A percentile compares a stretch with the other conserved stretches of the same genome.
phyloP scores from a whole-genome alignment of 768 basidiomycete genomes.

The Hericium alpestre region DNA sequence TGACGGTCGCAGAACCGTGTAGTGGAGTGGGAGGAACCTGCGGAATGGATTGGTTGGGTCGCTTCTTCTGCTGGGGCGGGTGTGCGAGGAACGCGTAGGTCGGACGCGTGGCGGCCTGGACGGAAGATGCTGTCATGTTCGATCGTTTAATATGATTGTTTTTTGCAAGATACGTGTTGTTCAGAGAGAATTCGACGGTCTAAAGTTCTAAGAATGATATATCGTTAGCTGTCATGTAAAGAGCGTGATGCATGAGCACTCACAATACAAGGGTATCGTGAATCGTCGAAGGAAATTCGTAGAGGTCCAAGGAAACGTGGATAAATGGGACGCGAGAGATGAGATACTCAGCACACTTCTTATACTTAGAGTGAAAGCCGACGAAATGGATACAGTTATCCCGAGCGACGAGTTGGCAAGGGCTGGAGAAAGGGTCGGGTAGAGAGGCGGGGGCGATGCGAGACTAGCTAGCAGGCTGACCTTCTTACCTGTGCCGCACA shows the following conservation, averaged over 20 bases:
- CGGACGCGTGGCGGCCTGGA: not conserved
- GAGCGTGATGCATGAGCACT: not conserved
- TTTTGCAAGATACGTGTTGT: not conserved
- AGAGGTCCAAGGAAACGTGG: not conserved
- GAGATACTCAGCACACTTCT: not conserved
- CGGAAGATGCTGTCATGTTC: not conserved
- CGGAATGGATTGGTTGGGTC: not conserved
- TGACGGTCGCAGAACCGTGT: not conserved
- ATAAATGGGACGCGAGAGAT: not conserved
- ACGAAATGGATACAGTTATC: not conserved
- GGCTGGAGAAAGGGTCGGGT: not conserved
- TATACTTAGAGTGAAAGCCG: not conserved
- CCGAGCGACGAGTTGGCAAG: not conserved
- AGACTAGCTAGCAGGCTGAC: not conserved
- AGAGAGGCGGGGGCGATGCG: not conserved
- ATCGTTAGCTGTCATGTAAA: not conserved
- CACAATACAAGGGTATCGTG: not conserved
- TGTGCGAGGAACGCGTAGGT: not conserved
- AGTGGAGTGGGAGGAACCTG: not conserved
- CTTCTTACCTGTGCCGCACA: not conserved
- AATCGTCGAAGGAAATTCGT: not conserved
- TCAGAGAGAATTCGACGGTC: not conserved
- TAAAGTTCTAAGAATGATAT: not conserved
- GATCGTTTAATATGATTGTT: not conserved
- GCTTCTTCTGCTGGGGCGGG: not conserved